phyloP scores from a whole-genome alignment of 2,329 filamentous ascomycete species.

The Cercospora janseana region DNA sequence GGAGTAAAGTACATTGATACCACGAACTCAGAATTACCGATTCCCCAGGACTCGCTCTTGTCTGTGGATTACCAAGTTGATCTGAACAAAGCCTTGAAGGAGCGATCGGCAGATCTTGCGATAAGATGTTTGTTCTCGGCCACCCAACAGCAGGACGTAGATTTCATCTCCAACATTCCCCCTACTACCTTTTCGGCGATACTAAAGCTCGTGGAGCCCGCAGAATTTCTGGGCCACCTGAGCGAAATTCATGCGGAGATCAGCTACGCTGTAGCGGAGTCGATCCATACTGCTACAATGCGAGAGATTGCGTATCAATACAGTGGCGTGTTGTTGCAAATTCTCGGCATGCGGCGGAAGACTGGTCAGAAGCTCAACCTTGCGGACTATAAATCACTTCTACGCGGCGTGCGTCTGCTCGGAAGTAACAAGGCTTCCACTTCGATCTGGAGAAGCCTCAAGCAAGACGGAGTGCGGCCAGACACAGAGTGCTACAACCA shows the following conservation, averaged over 20 bases:
- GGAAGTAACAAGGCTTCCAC: slow-evolving; percentile 47
- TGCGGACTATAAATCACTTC: slow-evolving; percentile 52
- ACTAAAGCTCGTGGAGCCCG: slow-evolving; percentile 61
- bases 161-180: slow-evolving; percentile 46
- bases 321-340: slow-evolving; percentile 37
- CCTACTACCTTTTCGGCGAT: slow-evolving; percentile 61
- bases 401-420: slow-evolving; percentile 52
- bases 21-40: slow-evolving; percentile 1
- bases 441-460: slow-evolving; percentile 49
- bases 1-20: not conserved
- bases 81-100: slow-evolving; percentile 27
- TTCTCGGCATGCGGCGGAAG: slow-evolving; percentile 42
- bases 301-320: slow-evolving; percentile 44
- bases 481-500: slow-evolving; percentile 56
- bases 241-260: slow-evolving; percentile 50
- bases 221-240: slow-evolving; percentile 49
- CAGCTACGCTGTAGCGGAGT: slow-evolving; percentile 49
- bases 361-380: slow-evolving; percentile 43
- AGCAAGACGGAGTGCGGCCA: slow-evolving; percentile 41
- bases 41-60: slow-evolving; percentile 20
- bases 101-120: slow-evolving; percentile 27
- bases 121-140: slow-evolving; percentile 32
- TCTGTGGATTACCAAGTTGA: slow-evolving; percentile 28
- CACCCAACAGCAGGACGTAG: slow-evolving; percentile 27
- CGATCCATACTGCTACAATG: slow-evolving; percentile 44